A percentile compares a stretch with the other conserved stretches of the same genome.
Conservation (phyloP, 352 stramenopile species). For the Phytophthora europaea region DNA sequence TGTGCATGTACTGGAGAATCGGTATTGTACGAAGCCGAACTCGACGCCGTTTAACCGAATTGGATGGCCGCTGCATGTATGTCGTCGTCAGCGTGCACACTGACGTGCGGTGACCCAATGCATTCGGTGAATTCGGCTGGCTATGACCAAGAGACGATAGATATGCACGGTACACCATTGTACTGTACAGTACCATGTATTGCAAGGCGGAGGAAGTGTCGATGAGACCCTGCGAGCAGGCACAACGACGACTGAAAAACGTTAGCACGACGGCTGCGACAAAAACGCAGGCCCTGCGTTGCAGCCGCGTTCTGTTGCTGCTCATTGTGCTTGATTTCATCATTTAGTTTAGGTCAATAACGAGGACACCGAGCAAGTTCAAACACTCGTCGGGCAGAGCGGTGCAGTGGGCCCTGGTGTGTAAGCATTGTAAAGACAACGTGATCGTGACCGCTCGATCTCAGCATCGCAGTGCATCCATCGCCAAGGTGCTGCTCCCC, state of each 20-base stretch:
- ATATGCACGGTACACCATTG: not conserved
- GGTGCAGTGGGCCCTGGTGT: not conserved
- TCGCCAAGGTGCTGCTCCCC: not conserved
- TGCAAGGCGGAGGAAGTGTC: not conserved
- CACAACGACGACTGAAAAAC: slow-evolving; percentile 2
- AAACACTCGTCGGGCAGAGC: not conserved
- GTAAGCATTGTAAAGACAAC: not conserved
- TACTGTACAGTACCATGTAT: too few relatives aligned
- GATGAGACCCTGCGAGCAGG: not conserved
- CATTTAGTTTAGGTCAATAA: not conserved
- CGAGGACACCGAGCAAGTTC: not conserved
- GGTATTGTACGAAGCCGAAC: not conserved
- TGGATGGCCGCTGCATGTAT: not conserved
- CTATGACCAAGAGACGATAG: slow-evolving; percentile 3
- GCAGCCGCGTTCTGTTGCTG: not conserved
- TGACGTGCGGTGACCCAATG: not conserved
- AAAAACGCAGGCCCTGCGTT: not conserved
- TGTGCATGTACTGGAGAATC: not conserved
- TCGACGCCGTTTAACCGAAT: not conserved
- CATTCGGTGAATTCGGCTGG: slow-evolving; percentile 6
- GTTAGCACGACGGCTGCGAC: slow-evolving; percentile 11
- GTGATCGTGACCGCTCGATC: not conserved
- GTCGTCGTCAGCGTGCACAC: not conserved
- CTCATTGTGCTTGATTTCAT: not conserved
- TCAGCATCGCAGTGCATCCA: not conserved